Base-by-base conservation (phyloP, 2,329 filamentous ascomycete genomes). In the Claviceps africana region DNA sequence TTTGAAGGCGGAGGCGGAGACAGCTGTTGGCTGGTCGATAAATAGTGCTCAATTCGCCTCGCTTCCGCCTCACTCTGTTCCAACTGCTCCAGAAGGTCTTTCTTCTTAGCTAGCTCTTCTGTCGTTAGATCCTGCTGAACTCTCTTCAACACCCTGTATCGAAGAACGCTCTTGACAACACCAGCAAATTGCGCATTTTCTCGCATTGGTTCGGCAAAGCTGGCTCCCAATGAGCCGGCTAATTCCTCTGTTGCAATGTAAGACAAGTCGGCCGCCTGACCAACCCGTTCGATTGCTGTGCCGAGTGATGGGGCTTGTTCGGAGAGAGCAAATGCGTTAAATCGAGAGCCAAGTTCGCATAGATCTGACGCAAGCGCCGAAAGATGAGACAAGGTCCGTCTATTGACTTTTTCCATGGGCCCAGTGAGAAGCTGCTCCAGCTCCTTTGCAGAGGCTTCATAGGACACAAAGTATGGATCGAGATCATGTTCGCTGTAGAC, bases 111-210 rank as follows among this genome's bases (percentile, higher is more conserved):
- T 11, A 98, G 74, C 61, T 98, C 90, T 54, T 98, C 93, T 45
- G 85, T 84, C 1, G 93, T 97, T 83, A 97, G 91, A 64, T 98
- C 93, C 66, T 97, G 89, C 64, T 98, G 93, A 51, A 98, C 88
- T 47, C 93, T 80, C 72, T 98, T 98, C 56, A 96, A 72, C 2
- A 97, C 85, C 17, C 93, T 78, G 65, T 96, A 98, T 57, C 87
- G 81, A 51, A 98, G 72, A 35, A 98, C 91, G 58, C 76, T 86
- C 43, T 90, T 82, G 3, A 98, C 93, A 1, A 98, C 88, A 11
- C 93, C 88, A 0, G 93, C 93, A 65, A 98, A 98, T 63, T 98
- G 93, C 13, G 93, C 90, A 61, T 89, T 95, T 70, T 98, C 93
- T 52, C 94, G 81, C 88, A 98, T 96, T 0, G 93, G 93, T 64